phyloP scores from a whole-genome alignment of 352 stramenopile species.

The Elongisporangium prolatum region DNA sequence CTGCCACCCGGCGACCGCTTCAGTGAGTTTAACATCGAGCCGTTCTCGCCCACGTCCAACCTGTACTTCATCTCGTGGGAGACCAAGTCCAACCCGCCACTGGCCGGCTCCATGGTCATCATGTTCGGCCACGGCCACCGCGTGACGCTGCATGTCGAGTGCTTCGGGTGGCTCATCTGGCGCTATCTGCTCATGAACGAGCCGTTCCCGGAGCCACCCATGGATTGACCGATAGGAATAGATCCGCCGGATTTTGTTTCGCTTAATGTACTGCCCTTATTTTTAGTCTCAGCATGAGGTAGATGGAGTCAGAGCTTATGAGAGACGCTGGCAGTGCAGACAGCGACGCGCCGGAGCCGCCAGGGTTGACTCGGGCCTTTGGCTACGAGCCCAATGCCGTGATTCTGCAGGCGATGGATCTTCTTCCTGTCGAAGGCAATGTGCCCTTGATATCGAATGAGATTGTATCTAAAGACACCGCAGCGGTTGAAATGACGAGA shows the following conservation, averaged over 20 bases:
- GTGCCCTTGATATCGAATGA: too few species aligned
- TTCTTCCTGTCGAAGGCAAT: neutral
- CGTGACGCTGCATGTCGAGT: slow-evolving; percentile 81
- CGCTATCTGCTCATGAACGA: slow-evolving; percentile 80
- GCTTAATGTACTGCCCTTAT: neutral
- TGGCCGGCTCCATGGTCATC: slow-evolving; percentile 77
- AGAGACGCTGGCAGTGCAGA: neutral
- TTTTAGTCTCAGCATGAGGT: neutral
- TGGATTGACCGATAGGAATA: slow-evolving; percentile 30
- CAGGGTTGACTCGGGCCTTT: neutral
- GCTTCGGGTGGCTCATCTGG: slow-evolving; percentile 85
- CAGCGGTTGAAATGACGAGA: neutral
- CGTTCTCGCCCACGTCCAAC: slow-evolving; percentile 65
- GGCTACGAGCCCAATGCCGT: neutral
- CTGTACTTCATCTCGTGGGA: slow-evolving; percentile 84
- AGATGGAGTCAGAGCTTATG: neutral
- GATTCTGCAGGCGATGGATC: neutral
- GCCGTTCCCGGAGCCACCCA: slow-evolving; percentile 58
- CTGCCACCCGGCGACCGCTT: slow-evolving; percentile 73
- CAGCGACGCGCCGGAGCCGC: neutral
- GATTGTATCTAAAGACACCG: too few species aligned
- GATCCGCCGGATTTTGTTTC: neutral
- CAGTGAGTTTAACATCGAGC: slow-evolving; percentile 67
- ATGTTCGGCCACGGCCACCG: slow-evolving; percentile 82
- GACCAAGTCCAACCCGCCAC: slow-evolving; percentile 69